These are phyloP conservation scores for Patellaria atrata DNA, from an alignment of 495 filamentous ascomycete genomes.

Conservation along the genomic window DNA sequence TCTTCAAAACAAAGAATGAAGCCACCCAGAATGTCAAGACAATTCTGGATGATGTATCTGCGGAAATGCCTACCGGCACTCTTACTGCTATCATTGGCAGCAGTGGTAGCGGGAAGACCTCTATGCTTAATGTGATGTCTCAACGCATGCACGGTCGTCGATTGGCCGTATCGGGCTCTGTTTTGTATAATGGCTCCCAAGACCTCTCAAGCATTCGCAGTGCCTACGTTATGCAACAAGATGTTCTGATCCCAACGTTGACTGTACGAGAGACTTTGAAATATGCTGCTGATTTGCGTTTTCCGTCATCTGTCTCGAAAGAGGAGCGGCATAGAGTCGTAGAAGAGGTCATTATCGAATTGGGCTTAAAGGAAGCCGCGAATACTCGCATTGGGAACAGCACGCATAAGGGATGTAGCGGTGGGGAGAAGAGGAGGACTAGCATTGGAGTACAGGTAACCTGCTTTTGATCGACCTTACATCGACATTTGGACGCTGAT, in stretches of 20 bases:
- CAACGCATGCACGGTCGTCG: constrained; percentile 43
- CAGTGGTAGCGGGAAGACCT: constrained; percentile 61
- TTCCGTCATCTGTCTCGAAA: constrained; percentile 44
- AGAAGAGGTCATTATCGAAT: constrained; percentile 57
- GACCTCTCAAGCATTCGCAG: constrained; percentile 40
- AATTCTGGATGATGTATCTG: constrained; percentile 41
- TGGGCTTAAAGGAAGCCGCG: constrained; percentile 60
- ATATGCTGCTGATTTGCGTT: constrained; percentile 55
- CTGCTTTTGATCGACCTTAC: neutral
- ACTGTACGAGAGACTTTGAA: constrained; percentile 59
- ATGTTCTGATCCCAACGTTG: constrained; percentile 52
- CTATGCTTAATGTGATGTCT: constrained; percentile 54
- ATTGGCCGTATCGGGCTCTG: constrained; percentile 37
- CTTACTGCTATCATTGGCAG: constrained; percentile 61
- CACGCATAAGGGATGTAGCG: constrained; percentile 57
- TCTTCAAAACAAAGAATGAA: constrained; percentile 5
- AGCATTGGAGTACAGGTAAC: constrained; percentile 58
- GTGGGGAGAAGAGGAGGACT: constrained; percentile 58
- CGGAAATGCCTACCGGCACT: constrained; percentile 43
- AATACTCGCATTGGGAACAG: constrained; percentile 54
- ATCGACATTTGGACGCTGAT: neutral
- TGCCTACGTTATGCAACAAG: constrained; percentile 67
- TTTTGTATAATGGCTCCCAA: constrained; percentile 41
- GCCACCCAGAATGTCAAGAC: constrained; percentile 15
- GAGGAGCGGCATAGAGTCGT: constrained; percentile 45